Evolutionary conservation across 1,284 basidiomycete species (phyloP), one percentile per base, ranked within the genome.

Genomic region (Fomitopsis pinicola): DNA sequence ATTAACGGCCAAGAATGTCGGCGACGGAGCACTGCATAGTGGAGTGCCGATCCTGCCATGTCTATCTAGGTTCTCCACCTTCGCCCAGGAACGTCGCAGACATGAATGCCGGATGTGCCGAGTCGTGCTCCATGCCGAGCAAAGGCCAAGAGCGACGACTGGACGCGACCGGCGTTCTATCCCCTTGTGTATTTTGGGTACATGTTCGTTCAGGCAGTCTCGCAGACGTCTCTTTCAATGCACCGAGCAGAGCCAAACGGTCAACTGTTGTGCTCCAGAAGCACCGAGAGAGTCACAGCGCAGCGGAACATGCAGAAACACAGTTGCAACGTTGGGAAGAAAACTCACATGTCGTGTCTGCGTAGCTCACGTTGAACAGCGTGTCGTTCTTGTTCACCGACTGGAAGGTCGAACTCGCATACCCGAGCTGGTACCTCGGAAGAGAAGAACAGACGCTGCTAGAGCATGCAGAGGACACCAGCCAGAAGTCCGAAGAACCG

Each of bases 401-500:
- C 42, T 74, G 73, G 66, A 89, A 92, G 2, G 88, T 84, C 1
- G 86, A 78, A 62, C 87, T 91, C 57, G 79, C 69, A 69, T 88
- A 91, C 8, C 71, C 70, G 62, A 91, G 76, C 17, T 88, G 89
- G 71, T 90, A 92, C 61, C 77, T 78, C 17, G 91, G 91, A 17
- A 86, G 75, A 1, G 69, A 68, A 48, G 76, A 75, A 70, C 90
- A 92, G 0, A 77, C 67, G 15, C 69, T 69, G 6, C 82, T 78
- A n/a, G 72, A 71, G 73, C 90, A 92, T 6, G 70, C 78, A 4
- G 88, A 85, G 28, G 89, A 88, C 53, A 84, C 69, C 17, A 91
- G 66, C 89, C 89, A 92, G 19, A 88, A 70, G 71, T 91, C 88
- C 12, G 89, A 80, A 4, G 90, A 92, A n/a, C 79, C 91, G 1